phyloP scores from a whole-genome alignment of 2,329 filamentous ascomycete species.

The Amauroascus niger region DNA sequence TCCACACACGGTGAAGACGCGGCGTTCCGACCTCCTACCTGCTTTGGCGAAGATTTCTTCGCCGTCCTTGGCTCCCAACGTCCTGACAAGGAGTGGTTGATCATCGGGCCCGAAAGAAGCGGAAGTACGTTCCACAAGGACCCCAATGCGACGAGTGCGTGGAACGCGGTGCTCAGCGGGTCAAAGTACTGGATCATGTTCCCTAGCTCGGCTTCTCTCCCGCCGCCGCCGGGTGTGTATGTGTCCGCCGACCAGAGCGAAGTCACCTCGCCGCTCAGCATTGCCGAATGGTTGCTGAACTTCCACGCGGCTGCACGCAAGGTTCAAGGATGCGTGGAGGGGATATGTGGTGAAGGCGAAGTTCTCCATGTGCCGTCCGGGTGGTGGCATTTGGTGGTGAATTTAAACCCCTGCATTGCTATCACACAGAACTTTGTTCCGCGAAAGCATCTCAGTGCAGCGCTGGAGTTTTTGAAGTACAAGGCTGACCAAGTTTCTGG shows the following conservation, averaged over 20 bases:
- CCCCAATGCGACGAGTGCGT: constrained; percentile 61
- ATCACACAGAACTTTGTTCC: constrained; percentile 96
- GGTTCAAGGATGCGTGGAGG: constrained; percentile 70
- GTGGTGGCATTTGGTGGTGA: constrained; percentile 96
- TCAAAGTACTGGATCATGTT: constrained; percentile 99
- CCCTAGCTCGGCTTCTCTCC: constrained; percentile 48
- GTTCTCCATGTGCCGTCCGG: constrained; percentile 86
- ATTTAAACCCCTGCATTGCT: constrained; percentile 73
- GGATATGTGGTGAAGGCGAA: constrained; percentile 73
- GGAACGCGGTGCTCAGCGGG: constrained; percentile 86
- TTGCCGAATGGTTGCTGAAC: constrained; percentile 88
- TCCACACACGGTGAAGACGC: constrained; percentile 43
- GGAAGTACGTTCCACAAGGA: constrained; percentile 93
- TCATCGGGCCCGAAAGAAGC: constrained; percentile 75
- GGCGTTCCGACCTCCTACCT: constrained; percentile 68
- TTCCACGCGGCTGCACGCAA: constrained; percentile 77
- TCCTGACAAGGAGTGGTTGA: constrained; percentile 85
- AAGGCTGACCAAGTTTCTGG: constrained; percentile 80
- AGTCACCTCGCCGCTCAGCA: constrained; percentile 85
- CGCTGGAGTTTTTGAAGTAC: constrained; percentile 69
- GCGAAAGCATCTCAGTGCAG: constrained; percentile 58
- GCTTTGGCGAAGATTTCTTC: constrained; percentile 82
- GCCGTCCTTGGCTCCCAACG: constrained; percentile 65
- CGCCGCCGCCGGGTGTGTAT: constrained; percentile 76
- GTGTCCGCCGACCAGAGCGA: constrained; percentile 84